Evolutionary conservation across 1,284 basidiomycete species (phyloP).

Genomic region (Athelia sp.): DNA sequence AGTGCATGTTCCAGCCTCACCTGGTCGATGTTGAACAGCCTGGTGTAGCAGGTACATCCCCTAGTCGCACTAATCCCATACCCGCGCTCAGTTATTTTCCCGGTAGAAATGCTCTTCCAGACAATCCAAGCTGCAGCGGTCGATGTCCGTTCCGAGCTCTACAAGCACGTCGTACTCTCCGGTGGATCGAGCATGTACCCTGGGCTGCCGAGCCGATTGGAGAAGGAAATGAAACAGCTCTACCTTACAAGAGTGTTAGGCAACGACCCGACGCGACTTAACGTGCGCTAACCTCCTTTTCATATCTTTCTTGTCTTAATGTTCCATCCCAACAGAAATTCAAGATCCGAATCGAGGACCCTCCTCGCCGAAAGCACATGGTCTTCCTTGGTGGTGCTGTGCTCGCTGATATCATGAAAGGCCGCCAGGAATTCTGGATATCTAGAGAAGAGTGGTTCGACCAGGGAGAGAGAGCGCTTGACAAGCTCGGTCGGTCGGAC

Average conservation of each 20-base stretch:
- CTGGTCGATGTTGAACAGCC: constrained; percentile 97
- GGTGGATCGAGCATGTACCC: constrained; percentile 99
- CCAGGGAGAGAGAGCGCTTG: constrained; percentile 75
- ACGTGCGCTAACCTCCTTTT: constrained; percentile 49
- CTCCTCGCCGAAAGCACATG: constrained; percentile 97
- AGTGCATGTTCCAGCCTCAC: constrained; percentile 99
- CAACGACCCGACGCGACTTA: constrained; percentile 82
- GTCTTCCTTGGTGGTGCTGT: constrained; percentile 98
- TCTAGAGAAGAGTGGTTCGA: constrained; percentile 91
- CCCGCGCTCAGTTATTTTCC: not conserved
- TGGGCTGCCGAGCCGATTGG: constrained; percentile 91
- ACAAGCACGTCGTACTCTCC: constrained; percentile 97
- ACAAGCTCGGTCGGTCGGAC: constrained; percentile 76
- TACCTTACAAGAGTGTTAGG: constrained; percentile 88
- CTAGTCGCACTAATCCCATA: not conserved
- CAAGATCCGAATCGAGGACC: constrained; percentile 98
- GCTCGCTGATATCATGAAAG: constrained; percentile 97
- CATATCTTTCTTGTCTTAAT: constrained; percentile 3
- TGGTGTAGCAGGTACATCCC: constrained; percentile 78
- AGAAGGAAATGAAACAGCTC: constrained; percentile 99
- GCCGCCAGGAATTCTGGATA: constrained; percentile 93
- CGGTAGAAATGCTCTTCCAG: constrained; percentile 88
- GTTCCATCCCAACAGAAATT: constrained; percentile 71
- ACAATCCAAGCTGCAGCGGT: constrained; percentile 93
- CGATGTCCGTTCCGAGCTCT: constrained; percentile 87